A percentile compares a stretch with the other conserved stretches of the same genome.
phyloP scores from a whole-genome alignment of 345 rosid genomes.

The Citrus cavaleriei region DNA sequence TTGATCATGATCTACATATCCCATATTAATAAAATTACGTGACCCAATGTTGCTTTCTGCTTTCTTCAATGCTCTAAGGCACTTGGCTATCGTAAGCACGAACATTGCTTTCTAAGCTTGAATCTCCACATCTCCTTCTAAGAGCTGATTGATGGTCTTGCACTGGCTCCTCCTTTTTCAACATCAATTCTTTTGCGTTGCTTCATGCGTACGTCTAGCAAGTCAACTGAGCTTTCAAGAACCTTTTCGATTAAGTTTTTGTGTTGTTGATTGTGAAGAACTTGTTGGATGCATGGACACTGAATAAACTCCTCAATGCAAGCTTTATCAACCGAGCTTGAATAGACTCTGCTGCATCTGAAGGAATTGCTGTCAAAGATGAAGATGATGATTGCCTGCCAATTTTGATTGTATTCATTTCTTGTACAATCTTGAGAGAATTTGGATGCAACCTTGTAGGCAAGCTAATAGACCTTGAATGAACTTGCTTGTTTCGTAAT shows the following conservation, averaged over 20 bases:
- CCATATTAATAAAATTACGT: neutral
- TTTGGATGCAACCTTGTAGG: constrained; percentile 25
- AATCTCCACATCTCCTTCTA: constrained; percentile 36
- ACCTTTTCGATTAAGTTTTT: constrained; percentile 31
- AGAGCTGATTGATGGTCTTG: constrained; percentile 36
- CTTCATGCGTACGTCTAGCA: constrained; percentile 45
- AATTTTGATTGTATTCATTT: constrained; percentile 19
- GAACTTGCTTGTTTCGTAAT: constrained; percentile 19
- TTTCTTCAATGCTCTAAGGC: constrained; percentile 38
- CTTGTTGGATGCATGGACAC: constrained; percentile 25
- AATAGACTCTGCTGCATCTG: no score
- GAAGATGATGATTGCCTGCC: constrained; percentile 2
- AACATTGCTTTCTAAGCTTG: constrained; percentile 30
- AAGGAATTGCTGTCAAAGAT: constrained; percentile 12
- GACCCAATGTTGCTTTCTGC: constrained; percentile 20
- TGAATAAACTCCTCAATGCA: constrained; percentile 30
- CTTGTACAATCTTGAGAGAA: constrained; percentile 21
- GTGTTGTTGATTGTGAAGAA: constrained; percentile 9
- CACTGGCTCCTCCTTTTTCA: constrained; percentile 34
- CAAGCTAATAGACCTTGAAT: constrained; percentile 46
- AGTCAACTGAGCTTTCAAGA: constrained; percentile 37
- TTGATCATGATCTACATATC: constrained; percentile 8
- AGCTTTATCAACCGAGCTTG: constrained; percentile 29
- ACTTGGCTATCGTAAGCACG: constrained; percentile 42
- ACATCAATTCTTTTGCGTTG: constrained; percentile 30